Conservation (phyloP, 2,329 filamentous ascomycete genomes). For the Scedosporium dehoogii region DNA sequence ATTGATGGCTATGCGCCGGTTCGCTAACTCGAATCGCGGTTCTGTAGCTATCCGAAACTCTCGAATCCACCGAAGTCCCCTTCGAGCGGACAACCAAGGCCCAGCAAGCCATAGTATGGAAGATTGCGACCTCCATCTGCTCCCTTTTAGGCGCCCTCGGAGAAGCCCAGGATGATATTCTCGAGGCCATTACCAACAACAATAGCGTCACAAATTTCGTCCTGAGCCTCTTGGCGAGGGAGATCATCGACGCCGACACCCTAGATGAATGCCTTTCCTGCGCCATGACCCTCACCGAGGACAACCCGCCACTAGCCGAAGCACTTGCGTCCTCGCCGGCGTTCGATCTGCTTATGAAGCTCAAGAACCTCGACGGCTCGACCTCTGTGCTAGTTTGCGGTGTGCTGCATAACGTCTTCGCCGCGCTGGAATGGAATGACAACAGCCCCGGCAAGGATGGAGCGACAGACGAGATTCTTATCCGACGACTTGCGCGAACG, state of each 20-base stretch:
- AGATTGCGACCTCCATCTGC: conserved; percentile 42
- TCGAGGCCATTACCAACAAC: conserved; percentile 41
- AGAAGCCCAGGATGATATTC: conserved; percentile 51
- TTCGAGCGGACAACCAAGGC: conserved; percentile 40
- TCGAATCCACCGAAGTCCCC: conserved; percentile 27
- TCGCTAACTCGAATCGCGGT: neutral
- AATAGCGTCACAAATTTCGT: conserved; percentile 41
- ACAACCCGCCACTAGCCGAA: conserved; percentile 43
- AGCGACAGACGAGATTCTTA: conserved; percentile 39
- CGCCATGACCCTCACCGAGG: conserved; percentile 49
- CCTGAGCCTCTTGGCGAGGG: conserved; percentile 37
- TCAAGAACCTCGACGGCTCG: conserved; percentile 36
- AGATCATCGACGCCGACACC: conserved; percentile 27
- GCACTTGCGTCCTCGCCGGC: conserved; percentile 41
- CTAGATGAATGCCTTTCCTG: conserved; percentile 34
- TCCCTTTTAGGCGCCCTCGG: conserved; percentile 43
- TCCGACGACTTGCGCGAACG: conserved; percentile 31
- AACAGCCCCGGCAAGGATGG: conserved; percentile 35
- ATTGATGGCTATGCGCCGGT: neutral
- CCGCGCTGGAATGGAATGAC: conserved; percentile 42
- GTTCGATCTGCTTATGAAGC: conserved; percentile 37
- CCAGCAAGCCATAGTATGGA: conserved; percentile 44
- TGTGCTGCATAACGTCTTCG: conserved; percentile 53
- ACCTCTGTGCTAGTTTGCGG: conserved; percentile 48
- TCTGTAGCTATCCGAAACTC: conserved; percentile 30